Base-by-base conservation (phyloP, 179 eudicot species). In the Monotropa hypopitys region DNA sequence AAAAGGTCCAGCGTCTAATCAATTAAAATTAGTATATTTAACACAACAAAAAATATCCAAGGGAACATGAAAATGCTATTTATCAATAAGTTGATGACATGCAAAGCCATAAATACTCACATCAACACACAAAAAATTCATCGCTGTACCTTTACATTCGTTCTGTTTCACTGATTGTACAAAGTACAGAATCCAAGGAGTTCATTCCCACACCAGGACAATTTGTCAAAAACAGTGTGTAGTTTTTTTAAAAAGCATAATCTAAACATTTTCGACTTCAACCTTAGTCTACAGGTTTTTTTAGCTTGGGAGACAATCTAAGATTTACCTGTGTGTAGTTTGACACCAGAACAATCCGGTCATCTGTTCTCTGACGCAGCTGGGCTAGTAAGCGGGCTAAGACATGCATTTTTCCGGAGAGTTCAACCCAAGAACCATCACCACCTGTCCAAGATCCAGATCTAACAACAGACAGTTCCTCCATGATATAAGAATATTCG, bases 401-500 rank as follows among this genome's bases (percentile, higher is more conserved):
- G 69, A 96, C 98, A 74, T 91, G 88, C 99, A 96, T 96, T 86
- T 96, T 96, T 74, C 99, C 99, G 49, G 98, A 96, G 69, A 96
- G 83, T 83, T 96, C 99, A 84, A 96, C 93, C 99, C 99, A 96
- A 53, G 84, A 79, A 21, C 99, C 99, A 85, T 93, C 88, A 63
- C 96, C 98, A 76, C 96, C 98, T 62, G 87, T 88, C 97, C 96
- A 93, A 76, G 90, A 84, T 81, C 99, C 99, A 85, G 98, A 96
- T 77, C 99, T 96, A 83, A 77, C 76, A 83, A 80, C 32, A 71
- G 11, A 76, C 7, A 76, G 71, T 63, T 28, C 62, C 74, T 49
- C 53, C 42, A 42, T 7, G 18, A 68, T 10, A 49, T 10, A 49
- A 21, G 35, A 40, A 63, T 38, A 73, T 7, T 43, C 23, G 69